Evolutionary conservation across 2,329 filamentous ascomycete genomes (phyloP).

Genomic region (Trichophyton verrucosum): DNA sequence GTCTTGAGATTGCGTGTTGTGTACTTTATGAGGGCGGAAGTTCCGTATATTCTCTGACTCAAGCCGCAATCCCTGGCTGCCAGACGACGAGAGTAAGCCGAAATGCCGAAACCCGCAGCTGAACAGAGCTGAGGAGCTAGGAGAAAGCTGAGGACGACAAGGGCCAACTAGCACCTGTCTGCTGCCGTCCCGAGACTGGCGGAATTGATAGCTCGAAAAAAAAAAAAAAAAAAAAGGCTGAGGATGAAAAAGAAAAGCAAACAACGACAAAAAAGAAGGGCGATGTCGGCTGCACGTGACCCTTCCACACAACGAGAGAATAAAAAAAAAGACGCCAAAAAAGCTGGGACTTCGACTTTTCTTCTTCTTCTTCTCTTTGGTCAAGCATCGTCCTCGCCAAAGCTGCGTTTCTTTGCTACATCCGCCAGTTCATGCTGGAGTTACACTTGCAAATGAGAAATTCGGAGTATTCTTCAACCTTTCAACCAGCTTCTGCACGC

Average conservation of each 20-base stretch:
- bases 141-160: background rate
- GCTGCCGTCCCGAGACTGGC: background rate
- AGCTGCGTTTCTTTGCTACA: conserved; percentile 95
- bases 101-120: background rate
- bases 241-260: too few relatives aligned
- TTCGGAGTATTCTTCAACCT: conserved; percentile 88
- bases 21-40: background rate
- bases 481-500: conserved; percentile 22
- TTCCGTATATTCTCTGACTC: background rate
- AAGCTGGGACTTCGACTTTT: conserved; percentile 9
- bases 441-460: conserved; percentile 72
- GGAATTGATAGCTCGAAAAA: background rate
- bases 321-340: background rate
- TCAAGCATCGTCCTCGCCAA: conserved; percentile 74
- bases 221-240: too few relatives aligned
- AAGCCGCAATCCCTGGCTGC: background rate
- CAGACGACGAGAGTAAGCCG: background rate
- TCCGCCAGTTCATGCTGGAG: conserved; percentile 42
- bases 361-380: conserved; percentile 21
- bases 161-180: background rate
- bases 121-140: background rate
- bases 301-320: background rate
- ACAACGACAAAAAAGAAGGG: background rate
- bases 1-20: background rate
- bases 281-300: background rate